Base-by-base conservation (phyloP, 331 rosid genomes). In the Cydonia oblonga region DNA sequence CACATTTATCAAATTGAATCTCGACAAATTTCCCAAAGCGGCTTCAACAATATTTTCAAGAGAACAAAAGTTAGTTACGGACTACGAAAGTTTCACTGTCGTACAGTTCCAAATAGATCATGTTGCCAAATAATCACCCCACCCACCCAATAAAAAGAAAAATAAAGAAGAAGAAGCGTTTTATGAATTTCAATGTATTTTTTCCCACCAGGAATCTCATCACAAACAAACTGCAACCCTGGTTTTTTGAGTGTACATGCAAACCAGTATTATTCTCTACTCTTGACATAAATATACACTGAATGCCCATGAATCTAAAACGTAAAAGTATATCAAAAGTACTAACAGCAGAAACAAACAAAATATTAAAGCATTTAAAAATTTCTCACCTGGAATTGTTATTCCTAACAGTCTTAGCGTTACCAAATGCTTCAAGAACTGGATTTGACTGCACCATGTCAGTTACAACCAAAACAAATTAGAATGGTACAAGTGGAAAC, bases 401-500 rank as follows among this genome's bases (percentile, higher is more conserved):
- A 80, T 92, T 92, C 79, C 88, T 87, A 54, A 90, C 93, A 69
- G 98, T 92, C 79, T 92, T 92, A 66, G 98, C 96, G 8, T 92
- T 90, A 74, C 98, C 98, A 84, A 92, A 92, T 76, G 98, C 98
- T 84, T 92, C 98, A 64, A 92, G 98, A 84, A 92, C 98, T 81
- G 96, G 96, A 85, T 92, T 92, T 69, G 98, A 90, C 98, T 92
- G 96, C 85, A 84, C 6, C 57, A 69, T 51, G 61, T 78, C 42
- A 44, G 71, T 64, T 30, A 32, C 51, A 3, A 56, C 49, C 9
- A 35, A 11, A 35, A 38, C 28, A 53, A 15, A 40, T 67, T 13
- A 78, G 22, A 61, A 51, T 22, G 70, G 33, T 71, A 78, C 33
- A 42, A 69, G n/a, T n/a, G n/a, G n/a, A n/a, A n/a, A n/a, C n/a